Evolutionary conservation across 2,329 filamentous ascomycete genomes (phyloP).

Genomic region (Tolypocladium endophyticum): DNA sequence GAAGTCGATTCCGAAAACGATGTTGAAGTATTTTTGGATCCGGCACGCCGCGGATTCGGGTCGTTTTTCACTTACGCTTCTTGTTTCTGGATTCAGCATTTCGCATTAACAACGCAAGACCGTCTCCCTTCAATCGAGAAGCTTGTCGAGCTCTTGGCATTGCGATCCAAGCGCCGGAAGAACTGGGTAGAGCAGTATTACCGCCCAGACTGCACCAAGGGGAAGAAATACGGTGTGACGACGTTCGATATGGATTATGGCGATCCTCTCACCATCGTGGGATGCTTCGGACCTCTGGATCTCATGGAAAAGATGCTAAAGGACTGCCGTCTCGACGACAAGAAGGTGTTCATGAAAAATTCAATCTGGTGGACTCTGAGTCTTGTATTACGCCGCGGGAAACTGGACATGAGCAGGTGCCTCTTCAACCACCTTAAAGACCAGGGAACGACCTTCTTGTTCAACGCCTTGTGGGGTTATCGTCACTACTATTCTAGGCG

Average conservation of each 20-base stretch:
- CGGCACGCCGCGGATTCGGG: not conserved
- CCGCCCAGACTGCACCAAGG: not conserved
- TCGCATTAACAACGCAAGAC: not conserved
- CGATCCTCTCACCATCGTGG: not conserved
- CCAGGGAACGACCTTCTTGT: not conserved
- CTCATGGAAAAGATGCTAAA: not conserved
- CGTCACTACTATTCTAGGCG: not conserved
- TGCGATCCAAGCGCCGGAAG: not conserved
- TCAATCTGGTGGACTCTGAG: not conserved
- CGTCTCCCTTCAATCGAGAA: not conserved
- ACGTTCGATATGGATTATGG: not conserved
- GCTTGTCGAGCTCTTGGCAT: not conserved
- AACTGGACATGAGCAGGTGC: not conserved
- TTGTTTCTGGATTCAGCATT: not conserved
- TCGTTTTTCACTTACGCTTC: not conserved
- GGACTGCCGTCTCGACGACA: not conserved
- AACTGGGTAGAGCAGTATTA: not conserved
- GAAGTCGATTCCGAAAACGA: not conserved
- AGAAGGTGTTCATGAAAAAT: not conserved
- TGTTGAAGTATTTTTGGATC: not conserved
- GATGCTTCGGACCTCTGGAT: not conserved
- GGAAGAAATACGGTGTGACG: too few relatives aligned
- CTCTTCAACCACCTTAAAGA: not conserved
- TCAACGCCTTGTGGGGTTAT: not conserved
- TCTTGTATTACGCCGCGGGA: not conserved